These are phyloP conservation scores for Brachypodium distachyon DNA, from an alignment of 202 grass and related monocot species.

Conservation along the genomic window DNA sequence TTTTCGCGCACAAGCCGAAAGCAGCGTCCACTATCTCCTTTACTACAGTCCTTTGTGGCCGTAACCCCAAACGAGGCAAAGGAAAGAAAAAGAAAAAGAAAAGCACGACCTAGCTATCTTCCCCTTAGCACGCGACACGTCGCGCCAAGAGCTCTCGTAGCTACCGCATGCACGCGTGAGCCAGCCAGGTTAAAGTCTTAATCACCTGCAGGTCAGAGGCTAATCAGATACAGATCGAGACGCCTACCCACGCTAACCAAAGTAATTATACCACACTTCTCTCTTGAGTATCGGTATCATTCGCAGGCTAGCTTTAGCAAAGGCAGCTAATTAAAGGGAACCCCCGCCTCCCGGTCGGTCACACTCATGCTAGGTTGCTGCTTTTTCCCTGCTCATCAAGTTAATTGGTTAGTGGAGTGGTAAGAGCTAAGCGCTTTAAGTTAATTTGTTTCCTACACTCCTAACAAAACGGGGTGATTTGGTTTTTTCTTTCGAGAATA, in stretches of 20 bases:
- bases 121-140: background rate
- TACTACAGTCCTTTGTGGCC: conserved; percentile 10
- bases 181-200: background rate
- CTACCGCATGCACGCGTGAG: background rate
- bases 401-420: background rate
- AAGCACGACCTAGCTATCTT: background rate
- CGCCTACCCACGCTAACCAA: background rate
- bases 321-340: background rate
- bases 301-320: conserved; percentile 16
- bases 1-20: background rate
- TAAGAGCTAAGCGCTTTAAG: background rate
- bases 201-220: background rate
- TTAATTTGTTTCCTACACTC: conserved; percentile 1
- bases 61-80: background rate
- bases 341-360: too few species aligned
- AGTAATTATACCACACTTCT: background rate
- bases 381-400: background rate
- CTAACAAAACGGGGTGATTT: background rate
- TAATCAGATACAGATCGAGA: background rate
- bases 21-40: background rate
- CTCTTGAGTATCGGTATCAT: background rate
- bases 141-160: background rate
- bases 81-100: too few species aligned
- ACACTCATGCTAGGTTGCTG: background rate
- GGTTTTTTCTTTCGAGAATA: too few species aligned